A percentile compares a stretch with the other conserved stretches of the same genome.
phyloP scores from a whole-genome alignment of 306 rosid species.

The Castanopsis chinensis region DNA sequence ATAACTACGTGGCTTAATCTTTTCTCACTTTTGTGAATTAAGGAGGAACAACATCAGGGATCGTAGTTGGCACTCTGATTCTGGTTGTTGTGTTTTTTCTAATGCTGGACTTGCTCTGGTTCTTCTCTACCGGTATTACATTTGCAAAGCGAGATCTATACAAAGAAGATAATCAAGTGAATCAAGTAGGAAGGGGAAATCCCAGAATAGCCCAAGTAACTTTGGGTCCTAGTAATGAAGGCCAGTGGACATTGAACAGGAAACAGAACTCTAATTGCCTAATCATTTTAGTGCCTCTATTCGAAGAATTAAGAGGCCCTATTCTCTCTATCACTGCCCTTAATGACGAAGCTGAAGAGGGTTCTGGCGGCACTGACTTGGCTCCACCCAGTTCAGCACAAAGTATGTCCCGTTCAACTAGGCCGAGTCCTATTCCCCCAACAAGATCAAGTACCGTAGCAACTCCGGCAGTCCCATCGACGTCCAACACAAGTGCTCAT shows the following conservation, averaged over 20 bases:
- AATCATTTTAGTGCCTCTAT: constrained; percentile 65
- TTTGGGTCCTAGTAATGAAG: constrained; percentile 88
- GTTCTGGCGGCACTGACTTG: too few species aligned
- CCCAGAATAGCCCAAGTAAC: too few species aligned
- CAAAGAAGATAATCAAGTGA: constrained; percentile 62
- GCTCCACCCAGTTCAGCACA: too few species aligned
- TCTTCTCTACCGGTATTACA: constrained; percentile 81
- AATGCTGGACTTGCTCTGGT: constrained; percentile 64
- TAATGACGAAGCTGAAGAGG: too few species aligned
- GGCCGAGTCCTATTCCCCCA: too few species aligned
- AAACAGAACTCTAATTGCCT: constrained; percentile 44
- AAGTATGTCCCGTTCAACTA: too few species aligned
- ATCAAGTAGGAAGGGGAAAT: constrained; percentile 50
- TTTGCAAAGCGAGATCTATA: constrained; percentile 80
- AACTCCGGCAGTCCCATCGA: too few species aligned
- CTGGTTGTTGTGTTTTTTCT: constrained; percentile 36
- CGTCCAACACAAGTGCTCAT: too few species aligned
- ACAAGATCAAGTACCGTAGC: too few species aligned
- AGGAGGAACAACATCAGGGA: constrained; percentile 58
- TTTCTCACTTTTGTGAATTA: constrained; percentile 17
- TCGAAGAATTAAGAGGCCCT: constrained; percentile 92
- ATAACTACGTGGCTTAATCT: neutral
- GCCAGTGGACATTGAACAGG: constrained; percentile 88
- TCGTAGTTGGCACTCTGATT: constrained; percentile 62
- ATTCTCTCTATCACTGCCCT: constrained; percentile 48